Evolutionary conservation across 257 asterid genomes (phyloP).

Genomic region (Solanum sejunctum): DNA sequence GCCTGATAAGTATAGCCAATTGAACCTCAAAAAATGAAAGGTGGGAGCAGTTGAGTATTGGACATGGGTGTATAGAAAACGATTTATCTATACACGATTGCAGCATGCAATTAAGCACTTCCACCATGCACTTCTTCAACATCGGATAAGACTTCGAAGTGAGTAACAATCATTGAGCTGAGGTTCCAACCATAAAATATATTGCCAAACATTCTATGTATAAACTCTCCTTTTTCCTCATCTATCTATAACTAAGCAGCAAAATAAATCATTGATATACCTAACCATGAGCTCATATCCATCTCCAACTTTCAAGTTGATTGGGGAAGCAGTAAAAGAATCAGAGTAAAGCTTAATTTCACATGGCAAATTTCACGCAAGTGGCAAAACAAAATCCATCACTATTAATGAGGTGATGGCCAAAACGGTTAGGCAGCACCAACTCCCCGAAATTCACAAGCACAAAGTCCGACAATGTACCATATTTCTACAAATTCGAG

Average conservation of each 20-base stretch:
- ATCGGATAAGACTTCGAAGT: not conserved
- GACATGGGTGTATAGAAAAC: not conserved
- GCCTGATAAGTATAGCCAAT: not conserved
- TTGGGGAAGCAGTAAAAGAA: not conserved
- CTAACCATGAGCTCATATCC: not conserved
- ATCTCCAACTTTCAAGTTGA: not conserved
- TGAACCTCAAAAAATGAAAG: not conserved
- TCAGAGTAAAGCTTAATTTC: not conserved
- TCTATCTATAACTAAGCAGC: not conserved
- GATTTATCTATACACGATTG: not conserved
- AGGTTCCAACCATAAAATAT: not conserved
- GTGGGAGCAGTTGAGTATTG: not conserved
- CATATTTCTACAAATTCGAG: not conserved
- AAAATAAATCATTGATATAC: not conserved
- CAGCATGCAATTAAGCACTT: not conserved
- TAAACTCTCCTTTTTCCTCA: not conserved
- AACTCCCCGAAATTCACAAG: not conserved
- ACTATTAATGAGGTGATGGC: not conserved
- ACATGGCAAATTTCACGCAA: not conserved
- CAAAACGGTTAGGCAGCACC: not conserved
- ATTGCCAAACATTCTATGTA: not conserved
- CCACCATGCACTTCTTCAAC: not conserved
- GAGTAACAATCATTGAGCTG: not conserved
- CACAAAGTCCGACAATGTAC: not conserved
- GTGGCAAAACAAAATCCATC: not conserved